These are phyloP conservation scores for Daldinia grandis DNA, from an alignment of 495 filamentous ascomycete species.

Conservation along the genomic window DNA sequence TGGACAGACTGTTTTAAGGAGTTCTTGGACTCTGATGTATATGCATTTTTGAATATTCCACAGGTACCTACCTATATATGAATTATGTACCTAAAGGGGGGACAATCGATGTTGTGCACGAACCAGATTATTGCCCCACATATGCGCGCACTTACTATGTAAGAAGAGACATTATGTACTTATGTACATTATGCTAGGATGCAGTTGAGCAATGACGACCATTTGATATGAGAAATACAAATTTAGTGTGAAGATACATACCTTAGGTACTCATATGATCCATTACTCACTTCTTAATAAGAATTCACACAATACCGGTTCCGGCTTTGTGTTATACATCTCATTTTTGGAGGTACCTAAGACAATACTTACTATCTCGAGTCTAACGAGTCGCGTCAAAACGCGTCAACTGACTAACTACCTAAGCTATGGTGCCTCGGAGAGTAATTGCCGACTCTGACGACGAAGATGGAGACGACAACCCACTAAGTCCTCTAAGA, in stretches of 20 bases:
- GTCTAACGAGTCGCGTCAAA: constrained; percentile 14
- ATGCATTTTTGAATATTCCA: not conserved
- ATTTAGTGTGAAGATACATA: not conserved
- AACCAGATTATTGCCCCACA: constrained; percentile 12
- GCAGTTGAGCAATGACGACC: not conserved
- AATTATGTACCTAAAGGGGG: not conserved
- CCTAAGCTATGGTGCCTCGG: constrained; percentile 34
- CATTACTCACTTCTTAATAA: not conserved
- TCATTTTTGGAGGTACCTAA: not conserved
- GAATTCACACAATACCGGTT: not conserved
- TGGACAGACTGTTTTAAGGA: not conserved
- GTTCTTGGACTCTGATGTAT: not conserved
- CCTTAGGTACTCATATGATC: no score
- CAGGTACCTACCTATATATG: not conserved
- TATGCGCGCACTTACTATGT: constrained; percentile 30
- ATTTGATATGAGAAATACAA: not conserved
- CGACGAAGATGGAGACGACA: constrained; percentile 43
- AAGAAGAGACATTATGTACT: not conserved
- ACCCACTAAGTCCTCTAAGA: constrained; percentile 15
- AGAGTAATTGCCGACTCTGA: constrained; percentile 45
- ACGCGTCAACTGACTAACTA: constrained; percentile 27
- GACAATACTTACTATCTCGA: not conserved
- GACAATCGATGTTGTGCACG: constrained; percentile 1
- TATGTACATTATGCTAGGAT: not conserved
- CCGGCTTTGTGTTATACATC: not conserved